Conservation (phyloP, 352 stramenopile species). For the Globisporangium canariense region DNA sequence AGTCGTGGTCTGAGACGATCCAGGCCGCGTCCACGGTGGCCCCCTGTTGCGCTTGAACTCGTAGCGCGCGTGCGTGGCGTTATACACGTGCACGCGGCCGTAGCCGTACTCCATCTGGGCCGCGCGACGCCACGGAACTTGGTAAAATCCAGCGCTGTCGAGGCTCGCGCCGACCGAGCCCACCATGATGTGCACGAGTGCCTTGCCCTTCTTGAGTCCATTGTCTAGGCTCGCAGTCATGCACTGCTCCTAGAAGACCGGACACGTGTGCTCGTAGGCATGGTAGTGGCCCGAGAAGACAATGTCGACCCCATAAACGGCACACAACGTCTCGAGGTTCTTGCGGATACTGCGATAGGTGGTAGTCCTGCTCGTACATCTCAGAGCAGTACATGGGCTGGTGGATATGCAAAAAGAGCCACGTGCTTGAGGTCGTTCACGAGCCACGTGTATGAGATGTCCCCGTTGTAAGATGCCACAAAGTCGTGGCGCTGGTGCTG, state of each 20-base stretch:
- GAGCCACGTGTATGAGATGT: conserved; percentile 50
- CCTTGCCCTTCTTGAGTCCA: conserved; percentile 15
- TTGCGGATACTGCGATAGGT: conserved; percentile 16
- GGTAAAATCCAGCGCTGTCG: conserved; percentile 13
- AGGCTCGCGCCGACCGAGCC: conserved; percentile 38
- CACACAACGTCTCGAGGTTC: conserved; percentile 18
- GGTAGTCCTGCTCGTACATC: conserved; percentile 13
- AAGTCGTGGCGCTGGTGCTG: background rate
- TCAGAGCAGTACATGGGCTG: conserved; percentile 28
- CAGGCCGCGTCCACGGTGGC: conserved; percentile 26
- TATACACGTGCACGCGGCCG: conserved; percentile 37
- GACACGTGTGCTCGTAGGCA: conserved; percentile 28
- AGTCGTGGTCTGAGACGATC: conserved; percentile 36
- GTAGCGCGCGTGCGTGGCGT: conserved; percentile 31
- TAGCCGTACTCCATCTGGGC: conserved; percentile 35
- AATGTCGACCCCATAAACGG: conserved; percentile 21
- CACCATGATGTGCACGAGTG: conserved; percentile 38
- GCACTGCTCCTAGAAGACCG: conserved; percentile 24
- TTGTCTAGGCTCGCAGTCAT: background rate
- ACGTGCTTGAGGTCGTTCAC: conserved; percentile 20
- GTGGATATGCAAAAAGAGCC: conserved; percentile 27
- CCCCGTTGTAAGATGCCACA: conserved; percentile 46
- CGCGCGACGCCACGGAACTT: conserved; percentile 21
- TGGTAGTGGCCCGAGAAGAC: conserved; percentile 31
- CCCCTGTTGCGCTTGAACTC: conserved; percentile 29